phyloP scores from a whole-genome alignment of 768 basidiomycete genomes.

The Pisolithus microcarpus region DNA sequence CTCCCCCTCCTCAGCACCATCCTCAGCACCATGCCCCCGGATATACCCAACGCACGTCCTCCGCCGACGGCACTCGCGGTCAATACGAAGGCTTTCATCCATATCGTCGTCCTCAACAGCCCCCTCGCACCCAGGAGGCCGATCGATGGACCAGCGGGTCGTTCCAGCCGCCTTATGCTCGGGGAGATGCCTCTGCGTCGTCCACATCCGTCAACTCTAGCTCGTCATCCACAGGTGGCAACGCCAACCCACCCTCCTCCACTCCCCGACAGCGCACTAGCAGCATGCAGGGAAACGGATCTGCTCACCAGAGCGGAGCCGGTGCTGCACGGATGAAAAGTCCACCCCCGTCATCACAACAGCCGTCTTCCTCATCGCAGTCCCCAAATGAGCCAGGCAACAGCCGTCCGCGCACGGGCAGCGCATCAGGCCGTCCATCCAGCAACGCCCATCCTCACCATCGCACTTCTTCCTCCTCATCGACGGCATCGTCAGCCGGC shows the following conservation, averaged over 20 bases:
- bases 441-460: conserved; percentile 22
- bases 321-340: conserved; percentile 29
- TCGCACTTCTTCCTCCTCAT: conserved; percentile 27
- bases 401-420: conserved; percentile 24
- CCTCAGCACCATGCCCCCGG: conserved; percentile 22
- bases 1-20: conserved; percentile 42
- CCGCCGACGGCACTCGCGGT: conserved; percentile 20
- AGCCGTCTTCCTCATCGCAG: conserved; percentile 1
- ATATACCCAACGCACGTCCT: conserved; percentile 33
- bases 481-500: conserved; percentile 14
- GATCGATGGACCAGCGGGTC: conserved; percentile 46
- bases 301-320: conserved; percentile 27
- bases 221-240: conserved; percentile 25
- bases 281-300: conserved; percentile 53
- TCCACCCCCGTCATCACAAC: conserved; percentile 19
- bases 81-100: conserved; percentile 65
- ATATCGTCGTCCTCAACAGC: conserved; percentile 59
- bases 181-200: conserved; percentile 73
- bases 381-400: conserved; percentile 9
- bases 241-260: conserved; percentile 1
- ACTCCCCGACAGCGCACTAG: conserved; percentile 61
- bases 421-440: conserved; percentile 15
- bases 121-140: conserved; percentile 23
- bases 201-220: conserved; percentile 71
- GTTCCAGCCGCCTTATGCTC: conserved; percentile 73